phyloP scores from a whole-genome alignment of 2,329 filamentous ascomycete genomes.

The Alternaria triticimaculans region DNA sequence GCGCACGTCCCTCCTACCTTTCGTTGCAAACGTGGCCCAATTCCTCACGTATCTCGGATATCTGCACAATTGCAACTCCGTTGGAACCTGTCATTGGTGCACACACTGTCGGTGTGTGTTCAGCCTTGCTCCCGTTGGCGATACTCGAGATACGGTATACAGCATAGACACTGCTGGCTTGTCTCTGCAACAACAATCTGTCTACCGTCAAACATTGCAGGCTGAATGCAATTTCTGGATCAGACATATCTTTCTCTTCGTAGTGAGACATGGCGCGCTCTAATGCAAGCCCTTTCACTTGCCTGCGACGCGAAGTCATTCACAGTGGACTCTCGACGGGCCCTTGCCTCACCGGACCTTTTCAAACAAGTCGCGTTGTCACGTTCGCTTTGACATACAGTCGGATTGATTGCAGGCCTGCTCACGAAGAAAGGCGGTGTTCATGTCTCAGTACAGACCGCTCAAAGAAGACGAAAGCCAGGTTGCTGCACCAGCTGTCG shows the following conservation, averaged over 20 bases:
- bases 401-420: constrained; percentile 17
- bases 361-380: constrained; percentile 26
- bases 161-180: constrained; percentile 2
- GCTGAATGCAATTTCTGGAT: not conserved
- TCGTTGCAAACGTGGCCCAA: constrained; percentile 44
- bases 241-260: not conserved
- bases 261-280: constrained; percentile 17
- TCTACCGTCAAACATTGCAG: not conserved
- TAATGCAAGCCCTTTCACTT: constrained; percentile 21
- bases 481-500: constrained; percentile 28
- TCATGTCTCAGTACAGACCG: constrained; percentile 41
- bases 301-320: constrained; percentile 9
- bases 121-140: constrained; percentile 14
- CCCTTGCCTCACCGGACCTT: constrained; percentile 27
- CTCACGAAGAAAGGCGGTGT: constrained; percentile 24
- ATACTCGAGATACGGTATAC: constrained; percentile 34
- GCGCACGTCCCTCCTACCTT: constrained; percentile 36
- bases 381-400: constrained; percentile 15
- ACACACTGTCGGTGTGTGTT: constrained; percentile 23
- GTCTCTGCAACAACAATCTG: not conserved
- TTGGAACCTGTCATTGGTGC: constrained; percentile 20
- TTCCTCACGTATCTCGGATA: constrained; percentile 23
- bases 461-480: constrained; percentile 26
- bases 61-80: constrained; percentile 18
- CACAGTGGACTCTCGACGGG: constrained; percentile 16